Evolutionary conservation across 192 early-diverging fungal species (phyloP).

Genomic region (Diversispora eburnea): DNA sequence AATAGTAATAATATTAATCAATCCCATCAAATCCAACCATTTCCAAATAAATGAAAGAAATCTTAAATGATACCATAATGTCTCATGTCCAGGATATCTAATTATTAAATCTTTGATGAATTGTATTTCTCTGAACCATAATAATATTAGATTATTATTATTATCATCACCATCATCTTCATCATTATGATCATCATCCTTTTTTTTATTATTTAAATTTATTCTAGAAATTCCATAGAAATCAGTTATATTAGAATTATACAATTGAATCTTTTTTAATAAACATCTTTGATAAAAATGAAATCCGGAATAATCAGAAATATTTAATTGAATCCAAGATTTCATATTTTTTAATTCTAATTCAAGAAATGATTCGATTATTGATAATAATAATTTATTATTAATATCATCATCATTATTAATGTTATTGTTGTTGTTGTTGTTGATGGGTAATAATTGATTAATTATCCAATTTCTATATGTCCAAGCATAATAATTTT

Average conservation of each 20-base stretch:
- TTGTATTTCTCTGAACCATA: slow-evolving; percentile 35
- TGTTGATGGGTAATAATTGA: slow-evolving; percentile 17
- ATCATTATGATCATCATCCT: background rate
- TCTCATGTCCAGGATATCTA: slow-evolving; percentile 50
- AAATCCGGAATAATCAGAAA: slow-evolving; percentile 49
- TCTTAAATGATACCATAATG: slow-evolving; percentile 51
- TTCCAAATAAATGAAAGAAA: slow-evolving; percentile 36
- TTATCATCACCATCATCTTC: background rate
- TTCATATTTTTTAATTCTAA: slow-evolving; percentile 36
- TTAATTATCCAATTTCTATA: slow-evolving; percentile 48
- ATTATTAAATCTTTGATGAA: slow-evolving; percentile 31
- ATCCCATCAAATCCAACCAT: slow-evolving; percentile 29
- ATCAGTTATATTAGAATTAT: background rate
- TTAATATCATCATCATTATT: too few relatives aligned
- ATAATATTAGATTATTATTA: background rate
- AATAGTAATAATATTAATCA: background rate
- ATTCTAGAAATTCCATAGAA: slow-evolving; percentile 27
- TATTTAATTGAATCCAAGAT: slow-evolving; percentile 35
- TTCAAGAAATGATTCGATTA: slow-evolving; percentile 25
- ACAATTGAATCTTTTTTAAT: background rate
- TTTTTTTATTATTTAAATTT: background rate
- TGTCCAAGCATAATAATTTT: slow-evolving; percentile 53
- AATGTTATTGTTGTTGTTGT: background rate
- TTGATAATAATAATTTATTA: background rate
- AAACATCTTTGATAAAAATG: slow-evolving; percentile 46